phyloP scores from a whole-genome alignment of 768 basidiomycete genomes.

The Russula brevipes region DNA sequence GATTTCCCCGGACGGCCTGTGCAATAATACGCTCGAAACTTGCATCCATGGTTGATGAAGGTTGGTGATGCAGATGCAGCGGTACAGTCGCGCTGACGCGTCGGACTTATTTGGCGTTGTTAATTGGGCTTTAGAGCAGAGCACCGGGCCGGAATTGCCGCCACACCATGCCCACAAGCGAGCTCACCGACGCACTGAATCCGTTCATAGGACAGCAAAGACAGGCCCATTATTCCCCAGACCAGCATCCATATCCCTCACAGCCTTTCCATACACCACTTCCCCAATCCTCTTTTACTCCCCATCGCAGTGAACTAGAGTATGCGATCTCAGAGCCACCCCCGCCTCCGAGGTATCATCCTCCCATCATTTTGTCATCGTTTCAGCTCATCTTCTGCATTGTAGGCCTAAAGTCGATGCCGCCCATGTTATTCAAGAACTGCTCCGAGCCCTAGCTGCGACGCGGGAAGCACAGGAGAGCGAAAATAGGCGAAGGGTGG shows the following conservation, averaged over 20 bases:
- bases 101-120: slow-evolving; percentile 23
- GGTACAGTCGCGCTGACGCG: slow-evolving; percentile 20
- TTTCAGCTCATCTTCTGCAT: background rate
- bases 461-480: slow-evolving; percentile 56
- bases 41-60: slow-evolving; percentile 28
- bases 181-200: slow-evolving; percentile 76
- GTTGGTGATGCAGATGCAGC: background rate
- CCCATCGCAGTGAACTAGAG: slow-evolving; percentile 62
- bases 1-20: slow-evolving; percentile 28
- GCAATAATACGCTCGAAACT: slow-evolving; percentile 35
- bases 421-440: slow-evolving; percentile 50
- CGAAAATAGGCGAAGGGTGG: slow-evolving; percentile 52
- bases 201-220: slow-evolving; percentile 48
- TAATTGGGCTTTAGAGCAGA: background rate
- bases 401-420: slow-evolving; percentile 23
- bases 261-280: slow-evolving; percentile 7
- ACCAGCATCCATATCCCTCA: background rate
- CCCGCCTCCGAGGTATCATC: slow-evolving; percentile 28
- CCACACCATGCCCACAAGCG: slow-evolving; percentile 55
- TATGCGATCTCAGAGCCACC: slow-evolving; percentile 48
- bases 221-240: slow-evolving; percentile 19
- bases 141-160: slow-evolving; percentile 8
- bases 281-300: slow-evolving; percentile 27
- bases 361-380: background rate
- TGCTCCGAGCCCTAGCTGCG: slow-evolving; percentile 52